Conservation (phyloP, 805 yeast genomes). For the Helenozyma baotianmanensis region DNA sequence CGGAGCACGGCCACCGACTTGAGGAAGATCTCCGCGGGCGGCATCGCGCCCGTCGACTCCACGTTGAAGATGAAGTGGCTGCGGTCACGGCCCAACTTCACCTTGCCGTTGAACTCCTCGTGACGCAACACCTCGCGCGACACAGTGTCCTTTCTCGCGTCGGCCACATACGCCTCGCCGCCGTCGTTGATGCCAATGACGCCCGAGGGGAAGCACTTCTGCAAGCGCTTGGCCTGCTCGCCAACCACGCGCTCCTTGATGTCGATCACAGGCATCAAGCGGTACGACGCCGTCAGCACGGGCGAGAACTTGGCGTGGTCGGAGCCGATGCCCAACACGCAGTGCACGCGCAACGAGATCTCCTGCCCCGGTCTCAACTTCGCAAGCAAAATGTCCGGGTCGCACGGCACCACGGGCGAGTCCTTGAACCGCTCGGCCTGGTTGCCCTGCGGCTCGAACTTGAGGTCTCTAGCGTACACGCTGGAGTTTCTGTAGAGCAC, state of each 20-base stretch:
- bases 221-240: slow-evolving; percentile 70
- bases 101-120: slow-evolving; percentile 83
- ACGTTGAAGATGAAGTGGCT: slow-evolving; percentile 93
- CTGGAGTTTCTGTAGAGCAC: slow-evolving; percentile 77
- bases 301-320: slow-evolving; percentile 99
- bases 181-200: slow-evolving; percentile 70
- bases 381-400: slow-evolving; percentile 86
- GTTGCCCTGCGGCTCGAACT: slow-evolving; percentile 87
- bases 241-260: slow-evolving; percentile 74
- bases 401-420: slow-evolving; percentile 67
- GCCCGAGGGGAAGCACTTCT: slow-evolving; percentile 89
- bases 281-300: slow-evolving; percentile 92
- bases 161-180: slow-evolving; percentile 75
- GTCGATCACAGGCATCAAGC: slow-evolving; percentile 84
- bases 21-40: slow-evolving; percentile 92
- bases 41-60: slow-evolving; percentile 95
- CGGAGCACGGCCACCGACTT: slow-evolving; percentile 82
- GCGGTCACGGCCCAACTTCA: slow-evolving; percentile 84
- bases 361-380: slow-evolving; percentile 97
- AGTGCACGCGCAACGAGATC: slow-evolving; percentile 83
- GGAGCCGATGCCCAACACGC: slow-evolving; percentile 84
- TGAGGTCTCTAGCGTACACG: slow-evolving; percentile 85
- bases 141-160: slow-evolving; percentile 93
- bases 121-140: slow-evolving; percentile 95
- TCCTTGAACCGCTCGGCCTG: slow-evolving; percentile 70